phyloP scores from a whole-genome alignment of 1,139 yeast genomes.

The Entelexis paramagnoliae region DNA sequence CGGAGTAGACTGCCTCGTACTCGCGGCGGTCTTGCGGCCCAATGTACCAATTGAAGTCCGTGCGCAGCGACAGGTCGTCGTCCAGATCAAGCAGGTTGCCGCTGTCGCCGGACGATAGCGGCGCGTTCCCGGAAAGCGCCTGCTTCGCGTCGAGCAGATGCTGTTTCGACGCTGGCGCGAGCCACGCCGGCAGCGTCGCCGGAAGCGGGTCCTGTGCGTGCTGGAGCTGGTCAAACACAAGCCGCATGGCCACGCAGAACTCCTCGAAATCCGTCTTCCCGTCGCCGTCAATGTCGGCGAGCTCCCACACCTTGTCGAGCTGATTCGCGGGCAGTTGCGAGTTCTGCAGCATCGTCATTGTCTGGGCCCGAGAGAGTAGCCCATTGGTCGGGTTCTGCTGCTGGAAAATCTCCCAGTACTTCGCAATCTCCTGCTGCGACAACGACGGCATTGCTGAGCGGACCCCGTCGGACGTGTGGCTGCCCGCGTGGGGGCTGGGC shows the following conservation, averaged over 20 bases:
- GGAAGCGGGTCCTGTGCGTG: conserved; percentile 61
- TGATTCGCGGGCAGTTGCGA: conserved; percentile 70
- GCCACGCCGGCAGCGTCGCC: conserved; percentile 70
- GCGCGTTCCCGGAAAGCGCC: conserved; percentile 38
- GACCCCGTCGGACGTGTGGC: too few relatives aligned
- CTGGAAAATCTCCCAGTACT: conserved; percentile 94
- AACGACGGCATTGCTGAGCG: conserved; percentile 20
- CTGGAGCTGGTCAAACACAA: conserved; percentile 82
- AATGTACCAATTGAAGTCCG: conserved; percentile 91
- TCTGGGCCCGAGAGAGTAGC: conserved; percentile 73
- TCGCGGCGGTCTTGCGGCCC: conserved; percentile 73
- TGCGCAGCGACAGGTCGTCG: conserved; percentile 45
- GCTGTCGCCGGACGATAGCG: conserved; percentile 31
- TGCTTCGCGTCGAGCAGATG: conserved; percentile 72
- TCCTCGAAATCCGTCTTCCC: conserved; percentile 92
- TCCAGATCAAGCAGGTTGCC: conserved; percentile 32
- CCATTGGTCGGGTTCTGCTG: conserved; percentile 75
- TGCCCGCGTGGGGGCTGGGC: too few relatives aligned
- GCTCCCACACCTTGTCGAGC: conserved; percentile 76
- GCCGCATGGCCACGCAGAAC: conserved; percentile 92
- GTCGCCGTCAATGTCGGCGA: conserved; percentile 87
- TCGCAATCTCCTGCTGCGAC: conserved; percentile 79
- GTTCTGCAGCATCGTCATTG: conserved; percentile 77
- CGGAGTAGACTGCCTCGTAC: conserved; percentile 68
- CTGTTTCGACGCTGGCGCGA: conserved; percentile 78